Conservation (phyloP, 139 green algal genomes). For the Asterochloris sp. region DNA sequence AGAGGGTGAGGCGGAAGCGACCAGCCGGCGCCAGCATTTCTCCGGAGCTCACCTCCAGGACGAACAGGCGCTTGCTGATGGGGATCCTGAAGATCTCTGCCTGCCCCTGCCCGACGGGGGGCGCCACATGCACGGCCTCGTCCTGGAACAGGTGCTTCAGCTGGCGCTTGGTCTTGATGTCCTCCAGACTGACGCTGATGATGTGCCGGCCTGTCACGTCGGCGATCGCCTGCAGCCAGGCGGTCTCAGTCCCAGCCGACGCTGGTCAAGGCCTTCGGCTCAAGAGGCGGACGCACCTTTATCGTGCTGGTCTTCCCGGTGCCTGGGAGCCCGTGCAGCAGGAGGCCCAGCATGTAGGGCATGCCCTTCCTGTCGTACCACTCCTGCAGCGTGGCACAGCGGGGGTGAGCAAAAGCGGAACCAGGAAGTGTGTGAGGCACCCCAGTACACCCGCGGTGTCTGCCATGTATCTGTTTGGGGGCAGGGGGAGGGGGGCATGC, state of each 20-base stretch:
- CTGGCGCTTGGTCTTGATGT: neutral
- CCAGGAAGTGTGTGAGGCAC: no score
- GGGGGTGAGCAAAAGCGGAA: no score
- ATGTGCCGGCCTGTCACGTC: slow-evolving; percentile 11
- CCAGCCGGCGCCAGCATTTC: no score
- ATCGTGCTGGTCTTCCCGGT: slow-evolving; percentile 15
- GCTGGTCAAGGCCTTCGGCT: no score
- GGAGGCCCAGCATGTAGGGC: neutral
- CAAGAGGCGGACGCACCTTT: no score
- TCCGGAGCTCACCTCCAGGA: no score
- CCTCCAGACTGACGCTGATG: neutral
- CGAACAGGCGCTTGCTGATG: slow-evolving; percentile 6
- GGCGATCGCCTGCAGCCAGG: neutral
- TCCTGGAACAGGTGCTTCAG: slow-evolving; percentile 2
- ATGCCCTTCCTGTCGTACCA: neutral
- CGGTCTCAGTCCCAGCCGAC: no score
- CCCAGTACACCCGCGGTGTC: no score
- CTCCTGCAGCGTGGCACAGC: no score
- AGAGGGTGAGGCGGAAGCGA: no score
- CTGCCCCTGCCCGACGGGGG: neutral
- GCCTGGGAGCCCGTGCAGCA: neutral
- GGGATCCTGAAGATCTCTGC: neutral
- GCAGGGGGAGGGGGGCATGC: no score
- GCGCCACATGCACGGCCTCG: neutral
- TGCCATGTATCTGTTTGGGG: no score